phyloP scores from a whole-genome alignment of 805 yeast genomes.

The Metschnikowia vanudenii region DNA sequence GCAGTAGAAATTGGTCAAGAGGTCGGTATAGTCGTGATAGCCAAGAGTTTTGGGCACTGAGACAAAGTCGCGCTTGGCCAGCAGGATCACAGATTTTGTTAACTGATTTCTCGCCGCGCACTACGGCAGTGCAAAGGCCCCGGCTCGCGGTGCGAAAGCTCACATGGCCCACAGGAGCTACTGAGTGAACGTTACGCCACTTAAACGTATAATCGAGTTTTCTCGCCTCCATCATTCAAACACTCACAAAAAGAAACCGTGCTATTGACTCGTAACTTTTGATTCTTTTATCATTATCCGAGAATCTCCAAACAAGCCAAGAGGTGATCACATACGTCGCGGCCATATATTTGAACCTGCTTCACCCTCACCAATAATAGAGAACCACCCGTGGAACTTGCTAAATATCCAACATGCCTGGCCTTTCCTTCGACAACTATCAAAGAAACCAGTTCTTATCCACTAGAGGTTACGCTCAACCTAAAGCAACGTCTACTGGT shows the following conservation, averaged over 20 bases:
- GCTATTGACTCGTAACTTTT: background rate
- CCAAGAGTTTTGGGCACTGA: background rate
- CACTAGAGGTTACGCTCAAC: slow-evolving; percentile 69
- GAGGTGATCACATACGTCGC: background rate
- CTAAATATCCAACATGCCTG: slow-evolving; percentile 58
- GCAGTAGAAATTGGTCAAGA: background rate
- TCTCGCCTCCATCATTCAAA: background rate
- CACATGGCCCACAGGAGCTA: background rate
- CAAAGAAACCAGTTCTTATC: slow-evolving; percentile 82
- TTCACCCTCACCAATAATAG: background rate
- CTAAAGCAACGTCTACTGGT: slow-evolving; percentile 95
- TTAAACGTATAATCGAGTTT: background rate
- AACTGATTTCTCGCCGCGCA: background rate
- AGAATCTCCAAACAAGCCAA: too few species aligned
- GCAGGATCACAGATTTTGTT: background rate
- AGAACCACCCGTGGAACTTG: background rate
- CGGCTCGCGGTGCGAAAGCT: slow-evolving; percentile 1
- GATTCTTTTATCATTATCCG: background rate
- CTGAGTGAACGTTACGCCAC: slow-evolving; percentile 1
- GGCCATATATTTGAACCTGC: background rate
- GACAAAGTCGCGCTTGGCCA: slow-evolving; percentile 1
- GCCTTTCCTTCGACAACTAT: slow-evolving; percentile 88
- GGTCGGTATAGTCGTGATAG: background rate
- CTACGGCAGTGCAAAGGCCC: background rate
- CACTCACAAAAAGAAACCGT: background rate